These are phyloP conservation scores for Amanita thiersii DNA, from an alignment of 768 basidiomycete species.

Conservation along the genomic window DNA sequence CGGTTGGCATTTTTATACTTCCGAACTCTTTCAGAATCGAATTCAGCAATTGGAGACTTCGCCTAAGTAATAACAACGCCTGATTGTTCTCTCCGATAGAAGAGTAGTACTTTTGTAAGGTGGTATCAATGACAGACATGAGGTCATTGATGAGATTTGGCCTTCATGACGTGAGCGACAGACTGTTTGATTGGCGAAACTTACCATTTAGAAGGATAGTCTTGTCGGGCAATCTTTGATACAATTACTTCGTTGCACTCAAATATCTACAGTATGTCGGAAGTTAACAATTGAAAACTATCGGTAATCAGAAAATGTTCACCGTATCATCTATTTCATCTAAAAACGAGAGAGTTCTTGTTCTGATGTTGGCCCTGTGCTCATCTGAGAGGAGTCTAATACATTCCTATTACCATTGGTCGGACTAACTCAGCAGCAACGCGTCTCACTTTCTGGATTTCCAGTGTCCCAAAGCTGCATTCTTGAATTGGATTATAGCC, in stretches of 20 bases:
- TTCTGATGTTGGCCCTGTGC: slow-evolving; percentile 57
- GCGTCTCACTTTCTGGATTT: slow-evolving; percentile 57
- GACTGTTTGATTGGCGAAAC: slow-evolving; percentile 12
- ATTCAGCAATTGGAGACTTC: slow-evolving; percentile 58
- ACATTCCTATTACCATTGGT: neutral
- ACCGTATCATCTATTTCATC: slow-evolving; percentile 77
- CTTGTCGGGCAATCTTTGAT: slow-evolving; percentile 68
- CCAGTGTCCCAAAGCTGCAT: slow-evolving; percentile 69
- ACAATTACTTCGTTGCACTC: slow-evolving; percentile 71
- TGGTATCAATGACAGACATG: slow-evolving; percentile 43
- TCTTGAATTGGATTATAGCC: slow-evolving; percentile 88
- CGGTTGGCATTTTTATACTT: slow-evolving; percentile 60
- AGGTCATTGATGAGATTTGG: slow-evolving; percentile 49
- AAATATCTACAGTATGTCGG: slow-evolving; percentile 46
- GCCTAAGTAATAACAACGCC: slow-evolving; percentile 43
- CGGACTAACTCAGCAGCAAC: neutral
- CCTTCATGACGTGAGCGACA: slow-evolving; percentile 29
- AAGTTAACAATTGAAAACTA: slow-evolving; percentile 1
- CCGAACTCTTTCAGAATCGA: slow-evolving; percentile 64
- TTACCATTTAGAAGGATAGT: slow-evolving; percentile 71
- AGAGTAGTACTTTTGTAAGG: slow-evolving; percentile 42
- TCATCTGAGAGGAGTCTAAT: slow-evolving; percentile 61
- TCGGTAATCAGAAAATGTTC: slow-evolving; percentile 11
- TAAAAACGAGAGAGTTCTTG: slow-evolving; percentile 55
- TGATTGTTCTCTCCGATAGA: slow-evolving; percentile 30